Conservation (phyloP, 192 early-diverging fungal species). For the Linnemannia zychae region DNA sequence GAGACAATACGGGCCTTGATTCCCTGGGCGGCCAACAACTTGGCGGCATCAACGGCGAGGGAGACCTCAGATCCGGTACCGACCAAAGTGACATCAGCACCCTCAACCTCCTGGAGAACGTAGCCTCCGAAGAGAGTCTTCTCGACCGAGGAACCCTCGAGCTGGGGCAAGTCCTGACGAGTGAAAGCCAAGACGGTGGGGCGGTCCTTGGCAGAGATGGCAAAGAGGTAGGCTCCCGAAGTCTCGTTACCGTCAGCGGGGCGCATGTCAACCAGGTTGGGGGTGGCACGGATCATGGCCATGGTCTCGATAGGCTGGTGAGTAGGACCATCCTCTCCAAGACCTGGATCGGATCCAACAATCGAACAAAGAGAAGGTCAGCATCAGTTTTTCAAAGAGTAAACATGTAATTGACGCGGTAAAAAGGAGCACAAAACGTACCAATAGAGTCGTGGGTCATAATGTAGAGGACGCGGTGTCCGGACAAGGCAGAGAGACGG, state of each 20-base stretch:
- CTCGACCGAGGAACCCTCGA: conserved; percentile 88
- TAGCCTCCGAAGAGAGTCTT: conserved; percentile 90
- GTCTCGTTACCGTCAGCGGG: conserved; percentile 97
- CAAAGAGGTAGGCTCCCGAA: conserved; percentile 90
- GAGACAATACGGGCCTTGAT: conserved; percentile 90
- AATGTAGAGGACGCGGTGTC: conserved; percentile 95
- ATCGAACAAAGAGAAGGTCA: not conserved
- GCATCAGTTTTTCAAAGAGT: not conserved
- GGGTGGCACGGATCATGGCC: conserved; percentile 90
- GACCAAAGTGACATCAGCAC: conserved; percentile 78
- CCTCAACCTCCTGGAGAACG: conserved; percentile 76
- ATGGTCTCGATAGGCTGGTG: conserved; percentile 99
- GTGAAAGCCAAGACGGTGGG: conserved; percentile 93
- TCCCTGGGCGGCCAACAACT: conserved; percentile 72
- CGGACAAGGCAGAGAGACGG: conserved; percentile 90
- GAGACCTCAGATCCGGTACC: conserved; percentile 97
- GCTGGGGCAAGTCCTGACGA: conserved; percentile 95
- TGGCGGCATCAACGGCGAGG: conserved; percentile 91
- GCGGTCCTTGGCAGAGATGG: conserved; percentile 77
- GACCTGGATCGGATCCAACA: conserved; percentile 7
- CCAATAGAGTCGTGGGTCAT: conserved; percentile 99
- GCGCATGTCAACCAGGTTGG: conserved; percentile 90
- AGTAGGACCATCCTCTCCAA: conserved; percentile 98
- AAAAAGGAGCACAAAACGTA: not conserved
- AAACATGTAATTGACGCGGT: not conserved